Evolutionary conservation across 1,284 basidiomycete species (phyloP).

Genomic region (Ceratobasidium sp.): DNA sequence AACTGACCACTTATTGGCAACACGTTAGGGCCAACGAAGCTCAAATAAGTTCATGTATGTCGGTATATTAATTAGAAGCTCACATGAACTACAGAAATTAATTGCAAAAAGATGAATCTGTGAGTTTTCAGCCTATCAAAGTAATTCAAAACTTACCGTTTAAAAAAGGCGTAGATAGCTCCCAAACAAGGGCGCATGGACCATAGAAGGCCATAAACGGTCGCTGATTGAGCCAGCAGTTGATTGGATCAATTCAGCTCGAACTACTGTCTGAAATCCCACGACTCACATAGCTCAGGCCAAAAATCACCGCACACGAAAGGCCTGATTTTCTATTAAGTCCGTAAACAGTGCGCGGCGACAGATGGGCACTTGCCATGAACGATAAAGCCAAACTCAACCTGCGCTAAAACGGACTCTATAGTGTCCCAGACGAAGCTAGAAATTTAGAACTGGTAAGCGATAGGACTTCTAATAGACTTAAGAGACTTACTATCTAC

Average conservation of each 20-base stretch:
- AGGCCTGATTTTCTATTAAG: conserved; percentile 56
- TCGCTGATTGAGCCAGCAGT: conserved; percentile 59
- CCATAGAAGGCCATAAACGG: conserved; percentile 80
- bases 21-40: not conserved
- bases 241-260: conserved; percentile 40
- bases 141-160: conserved; percentile 58
- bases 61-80: not conserved
- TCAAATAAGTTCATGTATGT: not conserved
- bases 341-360: not conserved
- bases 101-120: not conserved
- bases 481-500: conserved; percentile 44
- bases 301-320: conserved; percentile 68
- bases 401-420: conserved; percentile 65
- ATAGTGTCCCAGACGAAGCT: conserved; percentile 71
- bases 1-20: conserved; percentile 19
- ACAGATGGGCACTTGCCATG: conserved; percentile 61
- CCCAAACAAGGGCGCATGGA: conserved; percentile 77
- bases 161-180: conserved; percentile 77
- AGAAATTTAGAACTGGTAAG: not conserved
- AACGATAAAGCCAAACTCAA: conserved; percentile 68
- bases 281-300: conserved; percentile 67
- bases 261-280: conserved; percentile 1
- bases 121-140: not conserved
- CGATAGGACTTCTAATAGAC: conserved; percentile 53
- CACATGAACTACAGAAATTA: conserved; percentile 32